Conservation (phyloP, 371 early-diverging fungal species). For the Zancudomyces culisetae region DNA sequence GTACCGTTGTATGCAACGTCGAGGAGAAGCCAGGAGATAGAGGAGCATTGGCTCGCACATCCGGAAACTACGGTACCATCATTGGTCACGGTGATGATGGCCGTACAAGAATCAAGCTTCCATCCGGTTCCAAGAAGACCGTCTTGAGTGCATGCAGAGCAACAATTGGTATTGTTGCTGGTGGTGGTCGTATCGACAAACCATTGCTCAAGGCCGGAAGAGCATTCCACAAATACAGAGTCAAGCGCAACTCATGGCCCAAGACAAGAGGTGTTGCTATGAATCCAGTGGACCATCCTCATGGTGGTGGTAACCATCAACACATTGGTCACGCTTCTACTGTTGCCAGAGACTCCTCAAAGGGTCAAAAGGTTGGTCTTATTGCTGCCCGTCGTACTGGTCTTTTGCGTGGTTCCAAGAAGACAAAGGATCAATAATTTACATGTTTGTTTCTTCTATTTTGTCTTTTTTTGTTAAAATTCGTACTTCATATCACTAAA, state of each 20-base stretch:
- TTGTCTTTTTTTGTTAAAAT: neutral
- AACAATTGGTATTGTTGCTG: constrained; percentile 80
- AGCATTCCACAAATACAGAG: constrained; percentile 34
- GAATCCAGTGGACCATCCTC: constrained; percentile 97
- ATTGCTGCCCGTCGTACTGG: constrained; percentile 99
- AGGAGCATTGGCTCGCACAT: constrained; percentile 66
- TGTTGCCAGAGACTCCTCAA: constrained; percentile 81
- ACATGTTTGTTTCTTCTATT: neutral
- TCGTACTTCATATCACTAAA: too few species aligned
- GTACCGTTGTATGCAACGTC: constrained; percentile 75
- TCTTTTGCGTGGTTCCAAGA: constrained; percentile 95
- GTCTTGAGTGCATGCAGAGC: constrained; percentile 77
- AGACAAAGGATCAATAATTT: constrained; percentile 31
- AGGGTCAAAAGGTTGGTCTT: constrained; percentile 99
- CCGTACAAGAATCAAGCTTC: constrained; percentile 70
- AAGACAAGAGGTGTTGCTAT: constrained; percentile 81
- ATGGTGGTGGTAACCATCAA: constrained; percentile 99
- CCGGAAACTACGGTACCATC: constrained; percentile 79
- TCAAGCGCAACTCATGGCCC: constrained; percentile 79
- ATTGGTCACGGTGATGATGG: constrained; percentile 73
- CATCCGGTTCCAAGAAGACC: constrained; percentile 72
- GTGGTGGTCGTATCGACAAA: constrained; percentile 76
- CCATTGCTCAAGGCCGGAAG: constrained; percentile 85
- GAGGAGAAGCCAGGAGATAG: constrained; percentile 60
- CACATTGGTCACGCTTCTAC: constrained; percentile 99